Conservation (phyloP, 2,329 filamentous ascomycete species). For the Gliomastix tumulicola region DNA sequence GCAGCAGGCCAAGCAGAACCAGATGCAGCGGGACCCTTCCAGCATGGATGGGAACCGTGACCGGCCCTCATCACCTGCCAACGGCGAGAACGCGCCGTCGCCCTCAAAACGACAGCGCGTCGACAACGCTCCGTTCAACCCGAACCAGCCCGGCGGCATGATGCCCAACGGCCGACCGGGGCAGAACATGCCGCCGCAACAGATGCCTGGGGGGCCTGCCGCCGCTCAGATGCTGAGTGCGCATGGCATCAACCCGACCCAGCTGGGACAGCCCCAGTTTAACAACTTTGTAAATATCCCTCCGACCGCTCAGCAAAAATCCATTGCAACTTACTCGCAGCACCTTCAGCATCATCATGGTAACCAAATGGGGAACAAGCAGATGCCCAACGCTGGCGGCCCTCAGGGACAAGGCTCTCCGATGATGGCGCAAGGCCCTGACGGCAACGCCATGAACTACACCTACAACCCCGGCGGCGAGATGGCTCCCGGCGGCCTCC, state of each 20-base stretch:
- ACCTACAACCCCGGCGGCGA: slow-evolving; percentile 54
- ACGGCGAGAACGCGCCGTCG: slow-evolving; percentile 82
- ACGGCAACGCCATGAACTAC: slow-evolving; percentile 48
- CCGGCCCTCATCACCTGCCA: slow-evolving; percentile 73
- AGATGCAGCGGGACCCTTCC: slow-evolving; percentile 84
- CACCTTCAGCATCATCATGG: slow-evolving; percentile 78
- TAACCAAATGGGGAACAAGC: slow-evolving; percentile 72
- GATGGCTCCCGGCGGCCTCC: slow-evolving; percentile 53
- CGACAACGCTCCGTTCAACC: slow-evolving; percentile 64
- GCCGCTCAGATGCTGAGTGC: slow-evolving; percentile 53
- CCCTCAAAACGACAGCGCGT: slow-evolving; percentile 86
- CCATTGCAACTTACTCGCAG: slow-evolving; percentile 80
- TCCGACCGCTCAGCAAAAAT: slow-evolving; percentile 67
- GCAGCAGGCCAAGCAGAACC: slow-evolving; percentile 64
- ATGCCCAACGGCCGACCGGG: slow-evolving; percentile 66
- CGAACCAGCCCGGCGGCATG: slow-evolving; percentile 57
- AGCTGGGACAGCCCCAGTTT: slow-evolving; percentile 71
- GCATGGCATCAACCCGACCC: slow-evolving; percentile 69
- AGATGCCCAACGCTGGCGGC: slow-evolving; percentile 64
- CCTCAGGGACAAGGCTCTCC: slow-evolving; percentile 75
- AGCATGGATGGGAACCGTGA: slow-evolving; percentile 79
- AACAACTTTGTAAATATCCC: slow-evolving; percentile 50
- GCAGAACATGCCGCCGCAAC: slow-evolving; percentile 66
- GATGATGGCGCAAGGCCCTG: slow-evolving; percentile 70
- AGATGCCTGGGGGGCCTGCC: slow-evolving; percentile 49